A percentile compares a stretch with the other conserved stretches of the same genome.
phyloP scores from a whole-genome alignment of 331 rosid genomes.

The Pyracantha coccinea region DNA sequence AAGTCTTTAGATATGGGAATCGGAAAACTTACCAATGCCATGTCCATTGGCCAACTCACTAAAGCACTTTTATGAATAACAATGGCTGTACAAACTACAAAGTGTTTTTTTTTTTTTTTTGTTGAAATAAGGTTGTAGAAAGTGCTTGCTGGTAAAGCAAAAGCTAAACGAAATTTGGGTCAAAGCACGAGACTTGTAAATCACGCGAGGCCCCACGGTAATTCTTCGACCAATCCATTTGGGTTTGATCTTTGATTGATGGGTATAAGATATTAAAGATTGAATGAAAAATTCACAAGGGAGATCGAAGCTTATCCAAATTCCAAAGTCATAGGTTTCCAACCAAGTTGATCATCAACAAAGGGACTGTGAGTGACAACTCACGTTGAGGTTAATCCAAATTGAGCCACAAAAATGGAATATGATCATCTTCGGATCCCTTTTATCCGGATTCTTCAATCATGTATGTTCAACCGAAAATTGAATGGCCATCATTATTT shows the following conservation, averaged over 20 bases:
- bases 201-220: conserved; percentile 1
- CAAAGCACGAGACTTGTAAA: neutral
- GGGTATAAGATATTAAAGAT: neutral
- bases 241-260: neutral
- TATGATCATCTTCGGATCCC: no score
- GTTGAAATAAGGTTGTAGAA: neutral
- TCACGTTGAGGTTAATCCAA: neutral
- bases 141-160: neutral
- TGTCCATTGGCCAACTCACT: neutral
- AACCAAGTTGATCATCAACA: neutral
- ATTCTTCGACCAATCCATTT: conserved; percentile 7
- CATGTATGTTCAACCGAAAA: no score
- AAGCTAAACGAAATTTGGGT: neutral
- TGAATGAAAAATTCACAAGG: neutral
- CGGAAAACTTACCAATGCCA: neutral
- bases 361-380: neutral
- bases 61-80: neutral
- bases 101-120: neutral
- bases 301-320: neutral
- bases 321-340: neutral
- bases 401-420: no score
- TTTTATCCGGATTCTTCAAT: no score
- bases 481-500: no score
- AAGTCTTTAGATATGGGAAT: neutral
- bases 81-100: neutral